phyloP scores from a whole-genome alignment of 2,329 filamentous ascomycete species.

The Shiraia sp. region DNA sequence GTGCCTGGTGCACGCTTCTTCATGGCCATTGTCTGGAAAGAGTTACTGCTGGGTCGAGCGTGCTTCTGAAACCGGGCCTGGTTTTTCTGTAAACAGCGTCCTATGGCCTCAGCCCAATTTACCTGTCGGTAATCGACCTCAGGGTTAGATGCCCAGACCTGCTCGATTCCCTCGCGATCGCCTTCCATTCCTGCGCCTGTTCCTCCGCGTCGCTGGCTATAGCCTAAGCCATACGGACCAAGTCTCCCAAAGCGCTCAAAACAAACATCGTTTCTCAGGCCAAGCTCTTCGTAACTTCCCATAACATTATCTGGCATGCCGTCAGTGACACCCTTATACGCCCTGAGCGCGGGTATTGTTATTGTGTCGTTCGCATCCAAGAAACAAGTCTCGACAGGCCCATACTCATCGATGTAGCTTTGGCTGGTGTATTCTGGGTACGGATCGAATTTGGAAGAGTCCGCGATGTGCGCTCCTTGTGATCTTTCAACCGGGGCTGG shows the following conservation, averaged over 20 bases:
- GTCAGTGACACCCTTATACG: slow-evolving; percentile 75
- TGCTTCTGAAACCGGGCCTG: slow-evolving; percentile 64
- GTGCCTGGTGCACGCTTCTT: slow-evolving; percentile 25
- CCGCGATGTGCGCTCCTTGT: slow-evolving; percentile 31
- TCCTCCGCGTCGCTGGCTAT: slow-evolving; percentile 76
- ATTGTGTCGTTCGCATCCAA: slow-evolving; percentile 69
- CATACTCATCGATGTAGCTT: slow-evolving; percentile 60
- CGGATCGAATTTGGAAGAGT: slow-evolving; percentile 61
- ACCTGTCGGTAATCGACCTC: slow-evolving; percentile 78
- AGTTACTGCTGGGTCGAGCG: slow-evolving; percentile 38
- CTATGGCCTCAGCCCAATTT: slow-evolving; percentile 79
- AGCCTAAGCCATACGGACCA: slow-evolving; percentile 88
- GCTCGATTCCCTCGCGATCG: slow-evolving; percentile 77
- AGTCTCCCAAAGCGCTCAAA: slow-evolving; percentile 90
- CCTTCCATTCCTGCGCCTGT: slow-evolving; percentile 84
- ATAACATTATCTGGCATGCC: slow-evolving; percentile 84
- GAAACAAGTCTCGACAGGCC: slow-evolving; percentile 74
- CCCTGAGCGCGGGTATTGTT: slow-evolving; percentile 70
- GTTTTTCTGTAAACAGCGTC: slow-evolving; percentile 73
- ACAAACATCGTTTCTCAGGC: slow-evolving; percentile 81
- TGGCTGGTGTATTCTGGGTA: slow-evolving; percentile 67
- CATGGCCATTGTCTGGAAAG: slow-evolving; percentile 46
- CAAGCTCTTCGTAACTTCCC: slow-evolving; percentile 83
- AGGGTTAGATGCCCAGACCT: slow-evolving; percentile 71
- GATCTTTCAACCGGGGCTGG: slow-evolving; percentile 37